Evolutionary conservation across 306 rosid genomes (phyloP).

Genomic region (Lagenaria siceraria): DNA sequence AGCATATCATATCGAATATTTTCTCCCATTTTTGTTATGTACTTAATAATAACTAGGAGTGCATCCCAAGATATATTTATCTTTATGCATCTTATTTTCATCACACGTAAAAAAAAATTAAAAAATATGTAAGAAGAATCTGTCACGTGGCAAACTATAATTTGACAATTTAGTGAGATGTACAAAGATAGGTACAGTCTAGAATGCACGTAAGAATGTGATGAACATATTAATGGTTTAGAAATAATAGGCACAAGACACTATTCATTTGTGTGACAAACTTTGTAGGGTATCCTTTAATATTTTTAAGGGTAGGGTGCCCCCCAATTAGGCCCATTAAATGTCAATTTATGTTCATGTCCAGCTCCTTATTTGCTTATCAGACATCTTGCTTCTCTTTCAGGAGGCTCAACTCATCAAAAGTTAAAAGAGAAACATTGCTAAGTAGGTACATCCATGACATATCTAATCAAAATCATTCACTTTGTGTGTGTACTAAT

Average conservation of each 20-base stretch:
- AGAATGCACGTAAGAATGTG: too few species aligned
- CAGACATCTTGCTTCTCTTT: slow-evolving; percentile 6
- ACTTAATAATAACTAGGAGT: too few species aligned
- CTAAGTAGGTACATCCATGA: slow-evolving; percentile 1
- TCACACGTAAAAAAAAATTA: too few species aligned
- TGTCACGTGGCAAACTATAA: too few species aligned
- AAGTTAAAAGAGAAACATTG: not conserved
- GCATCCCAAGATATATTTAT: too few species aligned
- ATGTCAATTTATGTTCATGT: not conserved
- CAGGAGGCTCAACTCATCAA: not conserved
- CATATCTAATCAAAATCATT: slow-evolving; percentile 5
- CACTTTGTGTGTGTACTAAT: not conserved
- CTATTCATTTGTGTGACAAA: not conserved
- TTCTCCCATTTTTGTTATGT: too few species aligned
- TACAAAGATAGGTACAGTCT: too few species aligned
- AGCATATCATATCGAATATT: too few species aligned
- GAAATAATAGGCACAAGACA: not conserved
- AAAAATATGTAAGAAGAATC: too few species aligned
- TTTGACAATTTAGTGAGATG: too few species aligned
- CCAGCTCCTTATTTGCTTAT: not conserved
- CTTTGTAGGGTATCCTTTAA: not conserved
- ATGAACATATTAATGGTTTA: too few species aligned
- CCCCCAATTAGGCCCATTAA: slow-evolving; percentile 9
- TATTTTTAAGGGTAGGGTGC: not conserved
- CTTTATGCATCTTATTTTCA: too few species aligned